Conservation (phyloP, 192 early-diverging fungal genomes). For the Coemansia sp. region DNA sequence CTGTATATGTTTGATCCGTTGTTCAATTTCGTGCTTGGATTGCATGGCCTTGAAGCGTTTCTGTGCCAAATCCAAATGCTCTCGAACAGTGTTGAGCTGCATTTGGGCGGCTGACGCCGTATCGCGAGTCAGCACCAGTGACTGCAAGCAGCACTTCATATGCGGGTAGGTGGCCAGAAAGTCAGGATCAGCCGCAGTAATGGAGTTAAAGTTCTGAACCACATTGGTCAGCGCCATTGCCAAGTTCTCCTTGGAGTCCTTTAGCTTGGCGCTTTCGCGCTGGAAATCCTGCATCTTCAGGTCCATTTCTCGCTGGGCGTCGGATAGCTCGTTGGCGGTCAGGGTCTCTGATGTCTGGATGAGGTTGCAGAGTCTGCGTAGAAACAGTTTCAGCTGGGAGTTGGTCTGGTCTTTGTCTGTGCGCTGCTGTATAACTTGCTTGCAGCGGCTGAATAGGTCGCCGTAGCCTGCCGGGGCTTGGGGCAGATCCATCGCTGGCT, state of each 20-base stretch:
- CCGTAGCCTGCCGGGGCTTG: not conserved
- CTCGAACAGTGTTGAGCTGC: not conserved
- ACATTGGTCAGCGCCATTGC: not conserved
- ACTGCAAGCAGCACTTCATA: not conserved
- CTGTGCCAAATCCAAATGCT: not conserved
- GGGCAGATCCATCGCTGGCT: not conserved
- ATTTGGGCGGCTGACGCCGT: not conserved
- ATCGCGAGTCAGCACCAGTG: not conserved
- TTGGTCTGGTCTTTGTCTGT: not conserved
- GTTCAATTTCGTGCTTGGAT: not conserved
- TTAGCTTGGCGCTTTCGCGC: not conserved
- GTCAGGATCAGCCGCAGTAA: not conserved
- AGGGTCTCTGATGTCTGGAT: not conserved
- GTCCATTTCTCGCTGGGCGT: not conserved
- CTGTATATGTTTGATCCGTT: not conserved
- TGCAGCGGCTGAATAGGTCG: constrained; percentile 1
- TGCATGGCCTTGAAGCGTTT: not conserved
- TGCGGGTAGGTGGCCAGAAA: not conserved
- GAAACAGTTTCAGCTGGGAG: not conserved
- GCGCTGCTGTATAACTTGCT: not conserved
- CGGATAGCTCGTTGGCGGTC: not conserved
- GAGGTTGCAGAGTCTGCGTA: not conserved
- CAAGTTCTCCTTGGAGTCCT: not conserved
- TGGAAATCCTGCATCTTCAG: not conserved
- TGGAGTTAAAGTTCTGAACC: not conserved